Conservation (phyloP, 352 stramenopile species). For the Globisporangium acanthophoron region DNA sequence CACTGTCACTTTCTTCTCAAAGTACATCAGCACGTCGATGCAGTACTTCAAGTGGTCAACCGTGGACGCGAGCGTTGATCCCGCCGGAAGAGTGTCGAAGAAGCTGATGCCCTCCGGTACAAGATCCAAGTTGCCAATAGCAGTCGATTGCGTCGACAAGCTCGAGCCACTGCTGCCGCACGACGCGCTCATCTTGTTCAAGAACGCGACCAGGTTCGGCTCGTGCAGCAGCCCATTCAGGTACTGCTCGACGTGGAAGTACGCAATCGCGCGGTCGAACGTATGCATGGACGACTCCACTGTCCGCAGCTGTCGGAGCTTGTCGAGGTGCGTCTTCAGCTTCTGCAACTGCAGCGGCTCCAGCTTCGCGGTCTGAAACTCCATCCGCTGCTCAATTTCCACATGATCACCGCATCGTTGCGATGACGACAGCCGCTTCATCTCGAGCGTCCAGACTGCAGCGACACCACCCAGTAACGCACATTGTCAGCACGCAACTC, state of each 20-base stretch:
- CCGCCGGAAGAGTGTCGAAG: conserved; percentile 51
- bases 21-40: conserved; percentile 81
- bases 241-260: conserved; percentile 82
- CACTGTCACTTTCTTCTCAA: conserved; percentile 82
- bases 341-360: conserved; percentile 57
- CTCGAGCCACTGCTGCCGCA: conserved; percentile 22
- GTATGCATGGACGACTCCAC: conserved; percentile 75
- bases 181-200: conserved; percentile 70
- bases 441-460: conserved; percentile 55
- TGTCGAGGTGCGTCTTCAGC: conserved; percentile 61
- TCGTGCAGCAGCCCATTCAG: conserved; percentile 76
- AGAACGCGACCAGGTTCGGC: conserved; percentile 44
- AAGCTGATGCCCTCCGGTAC: conserved; percentile 62
- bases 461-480: conserved; percentile 1
- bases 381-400: conserved; percentile 47
- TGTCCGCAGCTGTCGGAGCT: conserved; percentile 67
- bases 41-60: conserved; percentile 81
- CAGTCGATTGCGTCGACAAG: conserved; percentile 8
- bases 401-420: conserved; percentile 57
- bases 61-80: conserved; percentile 42
- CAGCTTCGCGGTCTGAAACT: conserved; percentile 72
- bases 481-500: not conserved
- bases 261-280: conserved; percentile 72
- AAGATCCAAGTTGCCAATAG: conserved; percentile 40
- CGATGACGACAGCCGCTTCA: conserved; percentile 44